Evolutionary conservation across 2,329 filamentous ascomycete species (phyloP).

Genomic region (Penicillium janthinellum): DNA sequence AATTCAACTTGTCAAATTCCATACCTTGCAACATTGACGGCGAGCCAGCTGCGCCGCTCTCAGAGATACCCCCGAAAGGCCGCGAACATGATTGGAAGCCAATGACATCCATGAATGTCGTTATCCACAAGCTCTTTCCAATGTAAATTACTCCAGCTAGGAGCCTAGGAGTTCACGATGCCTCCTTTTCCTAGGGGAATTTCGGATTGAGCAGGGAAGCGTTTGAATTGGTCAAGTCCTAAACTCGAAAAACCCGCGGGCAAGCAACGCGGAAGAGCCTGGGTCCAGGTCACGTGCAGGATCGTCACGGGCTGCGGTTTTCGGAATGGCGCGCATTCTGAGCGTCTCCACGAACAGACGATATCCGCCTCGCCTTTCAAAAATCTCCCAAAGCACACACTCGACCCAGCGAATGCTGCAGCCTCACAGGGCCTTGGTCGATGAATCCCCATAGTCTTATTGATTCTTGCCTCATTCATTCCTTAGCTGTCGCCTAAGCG

Average conservation of each 20-base stretch:
- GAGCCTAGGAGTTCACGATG: conserved; percentile 11
- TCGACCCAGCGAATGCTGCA: background rate
- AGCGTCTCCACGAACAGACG: conserved; percentile 24
- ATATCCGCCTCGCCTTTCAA: conserved; percentile 27
- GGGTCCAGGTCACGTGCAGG: conserved; percentile 32
- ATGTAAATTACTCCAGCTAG: conserved; percentile 17
- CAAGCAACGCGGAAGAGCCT: conserved; percentile 30
- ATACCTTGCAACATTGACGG: conserved; percentile 27
- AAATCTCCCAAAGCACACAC: background rate
- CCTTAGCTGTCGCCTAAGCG: conserved; percentile 1
- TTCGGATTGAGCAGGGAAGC: background rate
- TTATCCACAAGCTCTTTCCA: conserved; percentile 26
- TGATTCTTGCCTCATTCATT: conserved; percentile 7
- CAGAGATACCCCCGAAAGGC: conserved; percentile 40
- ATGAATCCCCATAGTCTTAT: conserved; percentile 6
- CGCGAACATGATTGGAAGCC: conserved; percentile 41
- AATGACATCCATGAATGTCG: conserved; percentile 48
- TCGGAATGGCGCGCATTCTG: conserved; percentile 34
- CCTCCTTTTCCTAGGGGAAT: background rate
- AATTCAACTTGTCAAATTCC: background rate
- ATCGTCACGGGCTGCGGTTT: conserved; percentile 37
- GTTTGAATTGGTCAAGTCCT: background rate
- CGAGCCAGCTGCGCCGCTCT: conserved; percentile 35
- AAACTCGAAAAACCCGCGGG: conserved; percentile 6
- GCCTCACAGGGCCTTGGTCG: conserved; percentile 4